phyloP scores from a whole-genome alignment of 2,329 filamentous ascomycete genomes.

The Claviceps pusilla region DNA sequence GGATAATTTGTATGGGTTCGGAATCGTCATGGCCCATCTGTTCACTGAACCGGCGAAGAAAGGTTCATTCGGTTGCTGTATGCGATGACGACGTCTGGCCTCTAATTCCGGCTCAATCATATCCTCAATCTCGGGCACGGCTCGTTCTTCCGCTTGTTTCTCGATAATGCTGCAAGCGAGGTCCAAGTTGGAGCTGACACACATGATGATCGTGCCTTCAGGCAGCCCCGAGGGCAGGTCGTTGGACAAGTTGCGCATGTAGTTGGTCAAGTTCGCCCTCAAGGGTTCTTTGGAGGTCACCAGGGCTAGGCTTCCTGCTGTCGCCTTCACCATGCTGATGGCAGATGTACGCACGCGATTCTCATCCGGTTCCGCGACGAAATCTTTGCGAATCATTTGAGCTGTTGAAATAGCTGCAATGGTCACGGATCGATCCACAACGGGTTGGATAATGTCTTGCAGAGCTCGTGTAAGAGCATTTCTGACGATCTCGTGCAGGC shows the following conservation, averaged over 20 bases:
- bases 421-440: conserved; percentile 92
- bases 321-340: conserved; percentile 85
- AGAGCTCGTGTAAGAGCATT: conserved; percentile 79
- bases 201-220: conserved; percentile 94
- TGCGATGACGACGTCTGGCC: conserved; percentile 58
- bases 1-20: conserved; percentile 79
- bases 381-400: conserved; percentile 92
- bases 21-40: conserved; percentile 86
- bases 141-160: conserved; percentile 85
- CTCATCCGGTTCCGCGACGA: conserved; percentile 82
- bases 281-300: conserved; percentile 98
- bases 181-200: conserved; percentile 94
- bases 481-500: conserved; percentile 63
- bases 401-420: conserved; percentile 95
- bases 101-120: conserved; percentile 74
- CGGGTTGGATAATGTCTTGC: conserved; percentile 90
- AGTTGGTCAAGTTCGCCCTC: conserved; percentile 92
- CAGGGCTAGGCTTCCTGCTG: conserved; percentile 81
- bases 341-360: conserved; percentile 73
- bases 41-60: conserved; percentile 73
- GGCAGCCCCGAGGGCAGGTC: conserved; percentile 70
- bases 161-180: conserved; percentile 87
- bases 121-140: conserved; percentile 86
- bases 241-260: conserved; percentile 58
- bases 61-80: conserved; percentile 62